A percentile compares a stretch with the other conserved stretches of the same genome.
Evolutionary conservation across 2,329 filamentous ascomycete species (phyloP).

Genomic region (Cordyceps militaris): DNA sequence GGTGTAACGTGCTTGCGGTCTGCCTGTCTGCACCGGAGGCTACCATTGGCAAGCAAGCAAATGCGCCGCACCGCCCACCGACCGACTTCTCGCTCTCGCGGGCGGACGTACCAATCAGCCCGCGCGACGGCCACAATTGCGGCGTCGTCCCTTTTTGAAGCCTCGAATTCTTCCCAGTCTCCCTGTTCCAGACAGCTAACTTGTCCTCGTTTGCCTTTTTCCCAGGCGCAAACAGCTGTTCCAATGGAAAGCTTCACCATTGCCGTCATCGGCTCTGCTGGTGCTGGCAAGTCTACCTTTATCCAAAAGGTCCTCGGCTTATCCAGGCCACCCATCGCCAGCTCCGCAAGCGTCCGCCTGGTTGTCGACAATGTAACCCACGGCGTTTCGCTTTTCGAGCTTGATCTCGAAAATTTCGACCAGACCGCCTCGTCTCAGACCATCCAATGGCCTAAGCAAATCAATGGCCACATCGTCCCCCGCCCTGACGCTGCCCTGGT

Average conservation of each 20-base stretch:
- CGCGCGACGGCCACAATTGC: background rate
- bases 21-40: background rate
- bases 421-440: constrained; percentile 44
- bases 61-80: constrained; percentile 1
- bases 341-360: constrained; percentile 50
- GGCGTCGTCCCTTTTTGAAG: constrained; percentile 13
- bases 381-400: constrained; percentile 55
- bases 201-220: background rate
- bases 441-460: constrained; percentile 60
- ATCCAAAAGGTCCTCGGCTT: constrained; percentile 57
- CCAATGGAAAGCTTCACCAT: constrained; percentile 57
- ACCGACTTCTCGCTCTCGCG: background rate
- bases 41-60: too few relatives aligned
- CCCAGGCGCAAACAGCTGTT: constrained; percentile 24
- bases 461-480: constrained; percentile 64
- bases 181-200: background rate
- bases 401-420: constrained; percentile 60
- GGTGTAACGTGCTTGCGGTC: constrained; percentile 1
- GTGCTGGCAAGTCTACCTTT: constrained; percentile 62
- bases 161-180: background rate
- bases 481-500: constrained; percentile 76
- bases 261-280: constrained; percentile 57
- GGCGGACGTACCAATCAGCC: background rate
- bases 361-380: constrained; percentile 52
- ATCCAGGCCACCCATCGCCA: constrained; percentile 43